These are phyloP conservation scores for Gossypioides kirkii DNA, from an alignment of 345 rosid species.

Conservation along the genomic window DNA sequence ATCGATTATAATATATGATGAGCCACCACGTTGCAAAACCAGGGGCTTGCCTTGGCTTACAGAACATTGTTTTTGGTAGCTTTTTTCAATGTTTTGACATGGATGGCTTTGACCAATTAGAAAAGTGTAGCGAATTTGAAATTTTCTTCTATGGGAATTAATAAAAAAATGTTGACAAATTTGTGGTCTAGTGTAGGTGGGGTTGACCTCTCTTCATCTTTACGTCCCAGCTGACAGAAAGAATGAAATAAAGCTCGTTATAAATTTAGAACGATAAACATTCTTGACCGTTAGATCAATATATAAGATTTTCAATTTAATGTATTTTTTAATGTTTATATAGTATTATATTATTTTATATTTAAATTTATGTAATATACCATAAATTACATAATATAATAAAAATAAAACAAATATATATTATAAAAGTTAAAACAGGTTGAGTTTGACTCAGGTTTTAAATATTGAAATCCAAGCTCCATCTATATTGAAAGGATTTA, in stretches of 20 bases:
- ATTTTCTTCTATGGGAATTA: background rate
- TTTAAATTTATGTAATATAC: no score
- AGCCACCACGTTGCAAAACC: slow-evolving; percentile 1
- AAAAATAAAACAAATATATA: no score
- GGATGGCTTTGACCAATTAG: background rate
- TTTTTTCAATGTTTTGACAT: background rate
- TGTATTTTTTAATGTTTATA: no score
- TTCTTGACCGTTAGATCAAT: no score
- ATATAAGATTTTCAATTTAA: no score
- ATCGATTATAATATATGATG: background rate
- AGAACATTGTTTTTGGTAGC: slow-evolving; percentile 6
- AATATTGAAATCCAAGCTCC: no score
- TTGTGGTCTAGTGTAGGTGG: background rate
- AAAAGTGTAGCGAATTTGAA: background rate
- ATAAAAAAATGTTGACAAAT: background rate
- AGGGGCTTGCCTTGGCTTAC: background rate
- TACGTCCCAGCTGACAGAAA: background rate
- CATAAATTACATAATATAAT: no score
- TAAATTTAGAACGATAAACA: no score
- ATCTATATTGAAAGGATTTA: no score
- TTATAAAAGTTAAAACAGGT: no score
- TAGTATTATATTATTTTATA: no score
- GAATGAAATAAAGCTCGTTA: background rate
- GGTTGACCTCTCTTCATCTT: background rate
- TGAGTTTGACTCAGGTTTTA: no score